Evolutionary conservation across 768 basidiomycete species (phyloP).

Genomic region (Pisolithus tinctorius): DNA sequence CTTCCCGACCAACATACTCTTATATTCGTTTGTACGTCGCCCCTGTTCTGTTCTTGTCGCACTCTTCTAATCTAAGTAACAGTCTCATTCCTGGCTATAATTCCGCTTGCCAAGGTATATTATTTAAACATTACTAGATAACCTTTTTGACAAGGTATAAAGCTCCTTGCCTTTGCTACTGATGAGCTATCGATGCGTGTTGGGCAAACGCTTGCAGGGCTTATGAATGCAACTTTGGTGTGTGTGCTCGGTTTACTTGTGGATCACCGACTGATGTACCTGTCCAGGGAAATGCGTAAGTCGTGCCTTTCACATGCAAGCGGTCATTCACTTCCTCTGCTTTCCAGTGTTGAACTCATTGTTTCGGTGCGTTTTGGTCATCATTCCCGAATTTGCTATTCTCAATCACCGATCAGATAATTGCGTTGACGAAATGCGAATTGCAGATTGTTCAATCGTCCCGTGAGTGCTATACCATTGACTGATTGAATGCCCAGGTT

Average conservation of each 20-base stretch:
- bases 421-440: constrained; percentile 78
- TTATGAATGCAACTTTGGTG: constrained; percentile 81
- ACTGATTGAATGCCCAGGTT: background rate
- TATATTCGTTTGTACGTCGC: constrained; percentile 65
- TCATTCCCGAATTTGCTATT: background rate
- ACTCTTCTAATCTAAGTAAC: background rate
- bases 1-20: constrained; percentile 47
- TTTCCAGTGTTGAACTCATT: constrained; percentile 49
- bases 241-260: constrained; percentile 11
- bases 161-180: constrained; percentile 80
- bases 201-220: constrained; percentile 76
- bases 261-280: background rate
- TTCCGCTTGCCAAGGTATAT: constrained; percentile 73
- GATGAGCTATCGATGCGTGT: constrained; percentile 79
- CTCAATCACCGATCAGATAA: constrained; percentile 42
- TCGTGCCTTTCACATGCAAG: background rate
- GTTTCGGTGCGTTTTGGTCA: constrained; percentile 50
- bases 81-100: constrained; percentile 78
- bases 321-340: background rate
- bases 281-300: constrained; percentile 27
- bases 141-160: constrained; percentile 1
- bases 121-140: background rate
- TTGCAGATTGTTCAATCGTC: constrained; percentile 76
- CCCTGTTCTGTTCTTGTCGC: background rate
- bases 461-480: constrained; percentile 37